Evolutionary conservation across 495 filamentous ascomycete genomes (phyloP), one percentile per base, ranked within the genome.

Genomic region (Penicillium subrubescens): DNA sequence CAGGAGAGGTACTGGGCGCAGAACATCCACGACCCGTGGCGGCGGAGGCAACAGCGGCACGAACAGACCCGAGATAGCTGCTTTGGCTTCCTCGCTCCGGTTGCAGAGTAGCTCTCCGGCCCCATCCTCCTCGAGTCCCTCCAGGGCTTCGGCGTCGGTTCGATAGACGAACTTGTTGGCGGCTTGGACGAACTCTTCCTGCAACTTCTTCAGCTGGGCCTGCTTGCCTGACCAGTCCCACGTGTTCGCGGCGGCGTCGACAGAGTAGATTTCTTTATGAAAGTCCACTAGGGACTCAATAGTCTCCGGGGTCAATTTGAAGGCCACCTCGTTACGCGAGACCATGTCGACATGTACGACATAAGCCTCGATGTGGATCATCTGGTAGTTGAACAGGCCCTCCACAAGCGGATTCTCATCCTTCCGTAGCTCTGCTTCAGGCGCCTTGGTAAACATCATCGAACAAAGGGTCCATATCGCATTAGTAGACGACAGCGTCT

Each of bases 291-390:
- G 87, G 31, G 92, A 77, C 70, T 97, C 93, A 82, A 99, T 99
- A 50, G 95, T 92, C 76, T 98, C 95, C 44, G 90, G 89, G n/a
- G 94, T 97, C 69, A 99, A 85, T 83, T 99, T 99, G 87, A 93
- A 98, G 60, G 94, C 96, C 63, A 99, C 93, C 79, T 99, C 95
- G 73, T 96, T 96, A 76, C 93, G 89, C 61, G 95, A 89, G 52
- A 99, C 95, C 92, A 99, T 95, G 81, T 99, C 95, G 77, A 99
- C 93, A 78, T 98, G 96, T 62, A 99, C 95, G 67, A 98, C 92
- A 78, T 99, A 99, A 54, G 95, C 96, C 79, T 98, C 94, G 65
- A 98, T 84, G 75, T 97, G 92, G 77, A 97, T 84, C 80, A 97
- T 87, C 84, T 96, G 91, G 77, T 92, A 94, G 83, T 96, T 96